phyloP scores from a whole-genome alignment of 352 stramenopile genomes.

The Phytopythium ostracodes region DNA sequence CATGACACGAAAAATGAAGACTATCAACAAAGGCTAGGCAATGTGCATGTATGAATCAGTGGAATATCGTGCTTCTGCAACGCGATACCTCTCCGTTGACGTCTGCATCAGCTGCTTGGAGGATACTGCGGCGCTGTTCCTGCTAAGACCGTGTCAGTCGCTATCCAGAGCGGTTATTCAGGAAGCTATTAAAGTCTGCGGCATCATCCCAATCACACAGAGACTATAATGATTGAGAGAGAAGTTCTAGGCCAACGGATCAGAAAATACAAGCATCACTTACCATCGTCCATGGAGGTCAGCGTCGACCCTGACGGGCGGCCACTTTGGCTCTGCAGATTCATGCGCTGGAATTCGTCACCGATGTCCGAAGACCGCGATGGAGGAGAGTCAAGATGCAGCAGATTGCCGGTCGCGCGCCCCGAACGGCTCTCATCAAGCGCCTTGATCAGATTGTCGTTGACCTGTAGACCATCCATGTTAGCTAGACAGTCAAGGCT shows the following conservation, averaged over 20 bases:
- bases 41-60: slow-evolving; percentile 3
- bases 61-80: slow-evolving; percentile 9
- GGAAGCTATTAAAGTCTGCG: slow-evolving; percentile 48
- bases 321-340: slow-evolving; percentile 17
- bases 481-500: not conserved
- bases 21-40: not conserved
- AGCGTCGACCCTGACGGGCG: slow-evolving; percentile 18
- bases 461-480: slow-evolving; percentile 39
- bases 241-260: not conserved
- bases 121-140: not conserved
- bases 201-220: slow-evolving; percentile 3
- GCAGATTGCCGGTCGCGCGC: slow-evolving; percentile 35
- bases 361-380: slow-evolving; percentile 19
- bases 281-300: slow-evolving; percentile 47
- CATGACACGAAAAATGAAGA: slow-evolving; percentile 8
- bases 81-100: not conserved
- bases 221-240: not conserved
- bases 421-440: slow-evolving; percentile 51
- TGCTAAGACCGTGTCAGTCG: not conserved
- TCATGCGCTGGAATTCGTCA: slow-evolving; percentile 24
- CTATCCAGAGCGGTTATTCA: slow-evolving; percentile 26
- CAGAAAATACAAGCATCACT: slow-evolving; percentile 2
- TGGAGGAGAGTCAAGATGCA: slow-evolving; percentile 59
- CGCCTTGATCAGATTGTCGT: slow-evolving; percentile 78
- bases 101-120: not conserved